Evolutionary conservation across 768 basidiomycete species (phyloP).

Genomic region (Lactarius tabidus): DNA sequence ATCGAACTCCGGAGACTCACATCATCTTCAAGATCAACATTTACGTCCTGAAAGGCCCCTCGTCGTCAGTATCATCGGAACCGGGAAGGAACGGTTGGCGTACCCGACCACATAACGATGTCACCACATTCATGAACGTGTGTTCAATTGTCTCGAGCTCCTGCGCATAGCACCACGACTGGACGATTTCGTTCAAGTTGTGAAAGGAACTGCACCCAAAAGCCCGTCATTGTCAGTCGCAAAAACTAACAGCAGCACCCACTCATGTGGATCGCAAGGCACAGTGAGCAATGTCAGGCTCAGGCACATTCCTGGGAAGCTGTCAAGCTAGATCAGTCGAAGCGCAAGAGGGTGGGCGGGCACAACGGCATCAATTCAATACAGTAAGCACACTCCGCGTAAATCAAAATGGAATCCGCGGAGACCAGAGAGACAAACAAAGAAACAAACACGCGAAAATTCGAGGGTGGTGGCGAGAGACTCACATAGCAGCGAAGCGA

Average conservation of each 20-base stretch:
- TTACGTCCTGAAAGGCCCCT: conserved; percentile 13
- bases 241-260: background rate
- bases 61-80: background rate
- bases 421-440: background rate
- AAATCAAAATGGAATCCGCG: background rate
- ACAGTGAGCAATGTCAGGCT: conserved; percentile 23
- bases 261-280: conserved; percentile 21
- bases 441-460: background rate
- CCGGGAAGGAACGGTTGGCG: background rate
- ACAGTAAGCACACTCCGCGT: too few relatives aligned
- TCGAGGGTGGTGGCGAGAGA: background rate
- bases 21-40: conserved; percentile 23
- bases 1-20: conserved; percentile 3
- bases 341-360: background rate
- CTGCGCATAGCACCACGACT: conserved; percentile 29
- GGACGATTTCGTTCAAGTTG: conserved; percentile 26
- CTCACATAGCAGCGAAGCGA: conserved; percentile 28
- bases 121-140: conserved; percentile 27
- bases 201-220: conserved; percentile 8
- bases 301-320: conserved; percentile 27
- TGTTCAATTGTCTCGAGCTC: conserved; percentile 29
- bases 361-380: too few relatives aligned
- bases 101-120: conserved; percentile 26
- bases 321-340: conserved; percentile 2
- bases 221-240: background rate